Percentiles rank a stretch among this genome's conserved stretches.
Evolutionary conservation across 345 rosid species (phyloP).

Genomic region (Citropsis articulata): DNA sequence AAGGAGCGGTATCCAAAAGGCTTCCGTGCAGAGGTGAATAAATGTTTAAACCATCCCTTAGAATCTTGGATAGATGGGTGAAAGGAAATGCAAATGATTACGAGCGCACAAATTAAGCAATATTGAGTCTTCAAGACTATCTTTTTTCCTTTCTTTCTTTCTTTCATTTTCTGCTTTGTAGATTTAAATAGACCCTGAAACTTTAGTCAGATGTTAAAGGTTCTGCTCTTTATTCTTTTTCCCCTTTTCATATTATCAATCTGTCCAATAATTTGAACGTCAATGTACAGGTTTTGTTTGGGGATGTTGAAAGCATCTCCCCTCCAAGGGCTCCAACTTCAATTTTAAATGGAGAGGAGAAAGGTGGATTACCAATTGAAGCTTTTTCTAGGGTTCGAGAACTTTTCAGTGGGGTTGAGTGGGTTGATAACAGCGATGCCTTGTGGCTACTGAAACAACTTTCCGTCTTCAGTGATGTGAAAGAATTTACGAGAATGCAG

Average conservation of each 20-base stretch:
- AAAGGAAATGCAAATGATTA: not conserved
- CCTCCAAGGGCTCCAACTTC: slow-evolving; percentile 65
- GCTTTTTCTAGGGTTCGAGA: slow-evolving; percentile 98
- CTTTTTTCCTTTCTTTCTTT: not conserved
- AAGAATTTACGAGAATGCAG: slow-evolving; percentile 74
- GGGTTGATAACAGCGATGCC: slow-evolving; percentile 85
- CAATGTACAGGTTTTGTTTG: slow-evolving; percentile 80
- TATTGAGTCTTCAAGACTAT: not conserved
- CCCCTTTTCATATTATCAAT: not conserved
- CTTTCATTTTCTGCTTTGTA: slow-evolving; percentile 1
- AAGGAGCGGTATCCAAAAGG: slow-evolving; percentile 93
- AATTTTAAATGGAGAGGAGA: slow-evolving; percentile 85
- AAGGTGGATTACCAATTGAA: slow-evolving; percentile 97
- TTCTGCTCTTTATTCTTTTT: not conserved
- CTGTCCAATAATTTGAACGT: slow-evolving; percentile 20
- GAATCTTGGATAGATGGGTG: slow-evolving; percentile 6
- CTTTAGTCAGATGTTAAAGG: not conserved
- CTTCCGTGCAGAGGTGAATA: slow-evolving; percentile 83
- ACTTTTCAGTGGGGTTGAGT: slow-evolving; percentile 85
- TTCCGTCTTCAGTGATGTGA: slow-evolving; percentile 76
- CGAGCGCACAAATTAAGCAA: not conserved
- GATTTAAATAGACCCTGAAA: not conserved
- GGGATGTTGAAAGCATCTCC: slow-evolving; percentile 67
- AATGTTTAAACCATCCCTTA: slow-evolving; percentile 2
- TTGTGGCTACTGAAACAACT: slow-evolving; percentile 92